Evolutionary conservation across 495 filamentous ascomycete species (phyloP).

Genomic region (Annulohypoxylon bovei): DNA sequence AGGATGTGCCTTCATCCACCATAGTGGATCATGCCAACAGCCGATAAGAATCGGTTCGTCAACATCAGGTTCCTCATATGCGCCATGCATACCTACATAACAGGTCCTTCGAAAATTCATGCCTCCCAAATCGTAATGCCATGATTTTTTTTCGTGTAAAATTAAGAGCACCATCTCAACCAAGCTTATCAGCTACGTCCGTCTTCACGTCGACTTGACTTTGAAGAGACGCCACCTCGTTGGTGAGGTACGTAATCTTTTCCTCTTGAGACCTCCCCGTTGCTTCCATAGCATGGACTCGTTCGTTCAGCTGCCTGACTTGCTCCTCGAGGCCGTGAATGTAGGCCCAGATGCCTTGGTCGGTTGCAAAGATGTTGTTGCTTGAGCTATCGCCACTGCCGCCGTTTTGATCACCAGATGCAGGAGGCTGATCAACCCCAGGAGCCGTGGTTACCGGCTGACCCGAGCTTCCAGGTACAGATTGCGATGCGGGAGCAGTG

Average conservation of each 20-base stretch:
- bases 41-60: slow-evolving; percentile 27
- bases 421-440: slow-evolving; percentile 34
- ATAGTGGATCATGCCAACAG: slow-evolving; percentile 16
- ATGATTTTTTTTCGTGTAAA: slow-evolving; percentile 3
- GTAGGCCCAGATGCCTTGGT: slow-evolving; percentile 59
- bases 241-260: slow-evolving; percentile 50
- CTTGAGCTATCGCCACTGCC: slow-evolving; percentile 51
- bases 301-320: slow-evolving; percentile 54
- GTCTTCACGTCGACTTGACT: slow-evolving; percentile 44
- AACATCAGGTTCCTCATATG: slow-evolving; percentile 25
- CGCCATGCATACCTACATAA: slow-evolving; percentile 33
- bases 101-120: slow-evolving; percentile 23
- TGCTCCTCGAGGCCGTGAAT: slow-evolving; percentile 61
- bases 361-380: slow-evolving; percentile 57
- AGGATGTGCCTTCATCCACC: slow-evolving; percentile 21
- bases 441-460: slow-evolving; percentile 25
- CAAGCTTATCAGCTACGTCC: slow-evolving; percentile 27
- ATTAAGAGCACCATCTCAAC: slow-evolving; percentile 7
- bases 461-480: slow-evolving; percentile 35
- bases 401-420: slow-evolving; percentile 41
- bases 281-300: slow-evolving; percentile 55
- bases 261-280: slow-evolving; percentile 50
- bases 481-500: slow-evolving; percentile 31
- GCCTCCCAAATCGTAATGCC: slow-evolving; percentile 26
- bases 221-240: slow-evolving; percentile 49